Evolutionary conservation across 2,329 filamentous ascomycete species (phyloP).

Genomic region (Alternaria postmessia): DNA sequence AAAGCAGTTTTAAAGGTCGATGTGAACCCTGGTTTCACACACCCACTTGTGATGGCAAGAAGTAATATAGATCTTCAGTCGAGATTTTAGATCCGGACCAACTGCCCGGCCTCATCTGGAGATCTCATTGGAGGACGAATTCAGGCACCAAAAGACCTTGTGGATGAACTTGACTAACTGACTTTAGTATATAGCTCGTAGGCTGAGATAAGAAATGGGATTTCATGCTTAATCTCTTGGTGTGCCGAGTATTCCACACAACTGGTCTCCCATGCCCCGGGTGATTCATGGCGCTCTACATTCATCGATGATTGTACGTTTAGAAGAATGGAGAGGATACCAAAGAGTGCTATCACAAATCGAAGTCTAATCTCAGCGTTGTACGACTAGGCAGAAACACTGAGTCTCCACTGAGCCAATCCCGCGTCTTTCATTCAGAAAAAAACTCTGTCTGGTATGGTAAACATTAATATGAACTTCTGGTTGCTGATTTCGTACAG

Average conservation of each 20-base stretch:
- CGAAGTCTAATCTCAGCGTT: accelerated
- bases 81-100: background rate
- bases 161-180: background rate
- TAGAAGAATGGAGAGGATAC: background rate
- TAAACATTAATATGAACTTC: background rate
- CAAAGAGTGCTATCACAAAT: background rate
- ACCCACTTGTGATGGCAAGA: background rate
- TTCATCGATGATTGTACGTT: background rate
- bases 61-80: background rate
- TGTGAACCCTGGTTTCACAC: background rate
- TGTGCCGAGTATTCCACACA: no score
- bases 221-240: background rate
- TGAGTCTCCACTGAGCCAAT: no score
- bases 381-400: background rate
- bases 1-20: background rate
- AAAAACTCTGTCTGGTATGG: background rate
- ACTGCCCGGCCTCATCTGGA: background rate
- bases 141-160: background rate
- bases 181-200: background rate
- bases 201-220: background rate
- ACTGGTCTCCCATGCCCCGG: background rate
- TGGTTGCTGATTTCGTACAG: background rate
- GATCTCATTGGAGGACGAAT: background rate
- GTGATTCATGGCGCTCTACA: background rate
- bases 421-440: background rate